Conservation (phyloP, 1,284 basidiomycete species). For the Xerocomus subilludens region DNA sequence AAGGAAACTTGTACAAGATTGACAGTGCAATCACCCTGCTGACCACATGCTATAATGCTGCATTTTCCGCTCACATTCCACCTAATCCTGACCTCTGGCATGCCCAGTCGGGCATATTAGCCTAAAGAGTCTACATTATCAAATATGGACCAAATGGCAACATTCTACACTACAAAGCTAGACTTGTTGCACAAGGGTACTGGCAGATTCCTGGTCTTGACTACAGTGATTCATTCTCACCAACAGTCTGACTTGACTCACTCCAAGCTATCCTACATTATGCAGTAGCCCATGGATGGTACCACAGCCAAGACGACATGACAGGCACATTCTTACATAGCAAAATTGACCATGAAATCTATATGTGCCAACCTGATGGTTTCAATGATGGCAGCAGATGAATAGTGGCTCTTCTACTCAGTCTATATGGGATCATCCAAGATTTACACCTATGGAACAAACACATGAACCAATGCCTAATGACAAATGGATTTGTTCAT, state of each 20-base stretch:
- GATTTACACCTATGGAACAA: conserved; percentile 30
- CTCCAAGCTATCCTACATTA: conserved; percentile 48
- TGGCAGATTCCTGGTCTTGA: conserved; percentile 56
- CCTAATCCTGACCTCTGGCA: conserved; percentile 34
- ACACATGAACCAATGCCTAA: conserved; percentile 17
- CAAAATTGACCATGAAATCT: conserved; percentile 24
- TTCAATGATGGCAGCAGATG: conserved; percentile 17
- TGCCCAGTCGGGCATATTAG: conserved; percentile 26
- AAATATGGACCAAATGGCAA: conserved; percentile 54
- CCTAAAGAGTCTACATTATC: conserved; percentile 44
- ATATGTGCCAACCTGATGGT: conserved; percentile 27
- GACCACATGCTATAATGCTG: neutral
- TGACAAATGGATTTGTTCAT: neutral
- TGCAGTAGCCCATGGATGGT: conserved; percentile 42
- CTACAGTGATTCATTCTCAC: conserved; percentile 55
- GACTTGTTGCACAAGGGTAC: conserved; percentile 58
- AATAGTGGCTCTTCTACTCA: neutral
- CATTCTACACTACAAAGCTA: conserved; percentile 53
- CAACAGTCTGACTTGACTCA: conserved; percentile 51
- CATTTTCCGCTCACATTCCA: neutral
- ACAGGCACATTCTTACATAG: conserved; percentile 52
- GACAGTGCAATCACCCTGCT: neutral
- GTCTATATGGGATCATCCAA: conserved; percentile 30
- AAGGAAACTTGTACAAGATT: conserved; percentile 9
- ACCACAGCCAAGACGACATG: conserved; percentile 53